Evolutionary conservation across 169 alveolate genomes (phyloP), one percentile per base, ranked within the genome.

Genomic region (Eimeria falciformis): DNA sequence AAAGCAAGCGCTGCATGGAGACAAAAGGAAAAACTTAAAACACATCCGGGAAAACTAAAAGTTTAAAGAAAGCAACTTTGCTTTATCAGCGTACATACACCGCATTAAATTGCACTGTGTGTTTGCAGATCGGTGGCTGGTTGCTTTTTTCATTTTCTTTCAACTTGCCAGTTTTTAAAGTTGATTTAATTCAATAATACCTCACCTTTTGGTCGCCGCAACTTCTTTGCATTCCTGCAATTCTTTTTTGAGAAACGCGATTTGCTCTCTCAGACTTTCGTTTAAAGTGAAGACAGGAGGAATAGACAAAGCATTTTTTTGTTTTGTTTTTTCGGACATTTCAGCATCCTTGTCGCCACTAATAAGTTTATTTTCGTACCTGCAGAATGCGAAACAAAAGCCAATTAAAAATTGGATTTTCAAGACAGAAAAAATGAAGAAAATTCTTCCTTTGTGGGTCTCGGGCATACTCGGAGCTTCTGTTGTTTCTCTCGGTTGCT

Each of bases 1-100:
- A 89, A 96, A 97, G 45, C 77, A 55, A 0, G 33, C 58, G 12
- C 90, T 82, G 90, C 33, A 18, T n/a, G 0, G 50, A 21, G 29
- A 33, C 1, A 17, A 71, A 2, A 53, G 3, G 3, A 43, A 1
- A 23, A 0, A 21, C 45, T 29, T 40, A 71, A 33, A 33, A 33
- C 40, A 33, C 40, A 33, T 33, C 40, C 40, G 2, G 2, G 40
- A 33, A 33, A 33, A 33, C 40, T 1, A 33, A 33, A 33, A 33
- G 40, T 33, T 33, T 1, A 33, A 2, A 33, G 40, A 33, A 33
- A 33, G 40, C 40, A 2, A 33, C 40, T 29, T 12, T 29, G 40
- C 5, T 2, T 21, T 3, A n/a, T 56, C 68, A 56, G 68, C 27
- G 27, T 18, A 18, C 3, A 56, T n/a, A 56, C 68, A n/a, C 27